phyloP scores from a whole-genome alignment of 495 filamentous ascomycete species.

The Aspergillus steynii region DNA sequence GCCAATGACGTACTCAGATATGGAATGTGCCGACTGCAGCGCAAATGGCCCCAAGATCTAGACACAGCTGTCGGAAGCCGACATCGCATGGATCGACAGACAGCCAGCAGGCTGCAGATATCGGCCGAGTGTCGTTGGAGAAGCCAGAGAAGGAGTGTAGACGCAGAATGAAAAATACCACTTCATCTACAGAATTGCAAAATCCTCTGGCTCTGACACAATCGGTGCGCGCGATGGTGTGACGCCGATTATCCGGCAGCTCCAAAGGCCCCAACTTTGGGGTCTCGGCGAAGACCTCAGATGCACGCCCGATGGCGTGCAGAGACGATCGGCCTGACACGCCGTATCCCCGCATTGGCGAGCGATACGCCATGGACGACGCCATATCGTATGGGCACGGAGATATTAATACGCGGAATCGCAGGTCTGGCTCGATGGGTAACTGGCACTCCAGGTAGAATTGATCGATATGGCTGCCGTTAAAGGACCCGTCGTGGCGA shows the following conservation, averaged over 20 bases:
- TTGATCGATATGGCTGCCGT: slow-evolving; percentile 3
- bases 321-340: background rate
- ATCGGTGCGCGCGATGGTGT: slow-evolving; percentile 9
- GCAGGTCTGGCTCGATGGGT: background rate
- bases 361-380: background rate
- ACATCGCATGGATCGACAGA: background rate
- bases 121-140: background rate
- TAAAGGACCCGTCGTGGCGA: background rate
- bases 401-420: background rate
- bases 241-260: slow-evolving; percentile 4
- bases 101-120: background rate
- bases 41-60: background rate
- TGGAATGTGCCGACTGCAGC: background rate
- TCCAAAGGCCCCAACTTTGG: background rate
- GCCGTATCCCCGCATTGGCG: background rate
- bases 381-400: background rate
- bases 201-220: slow-evolving; percentile 1
- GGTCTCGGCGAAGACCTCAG: background rate
- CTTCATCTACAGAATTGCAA: background rate
- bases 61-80: too few relatives aligned
- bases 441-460: background rate
- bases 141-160: background rate
- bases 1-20: background rate
- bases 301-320: slow-evolving; percentile 1
- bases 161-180: slow-evolving; percentile 7